Conservation (phyloP, 352 stramenopile species). For the Globisporangium barbulae region DNA sequence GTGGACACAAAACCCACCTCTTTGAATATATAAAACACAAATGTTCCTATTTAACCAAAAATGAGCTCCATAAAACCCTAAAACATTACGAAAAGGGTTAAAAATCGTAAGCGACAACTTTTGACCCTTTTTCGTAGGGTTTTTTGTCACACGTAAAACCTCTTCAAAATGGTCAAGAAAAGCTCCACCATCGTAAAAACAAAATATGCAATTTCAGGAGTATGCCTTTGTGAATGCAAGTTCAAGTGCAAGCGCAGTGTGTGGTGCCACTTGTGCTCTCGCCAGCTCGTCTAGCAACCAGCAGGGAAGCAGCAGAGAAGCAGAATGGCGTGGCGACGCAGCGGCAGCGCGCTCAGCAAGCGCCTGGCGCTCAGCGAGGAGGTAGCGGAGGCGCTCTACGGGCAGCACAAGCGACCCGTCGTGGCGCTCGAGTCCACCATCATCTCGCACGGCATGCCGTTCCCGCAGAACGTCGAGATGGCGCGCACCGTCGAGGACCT, state of each 20-base stretch:
- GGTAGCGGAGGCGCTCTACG: conserved; percentile 49
- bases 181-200: too few species aligned
- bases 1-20: too few species aligned
- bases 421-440: conserved; percentile 99
- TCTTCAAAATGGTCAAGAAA: too few species aligned
- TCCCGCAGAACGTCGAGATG: conserved; percentile 95
- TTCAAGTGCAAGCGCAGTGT: background rate
- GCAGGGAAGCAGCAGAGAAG: background rate
- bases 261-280: background rate
- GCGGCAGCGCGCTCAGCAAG: conserved; percentile 32
- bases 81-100: too few species aligned
- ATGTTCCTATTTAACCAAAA: too few species aligned
- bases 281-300: background rate
- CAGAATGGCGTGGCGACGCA: conserved; percentile 39
- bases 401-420: conserved; percentile 44
- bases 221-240: background rate
- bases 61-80: too few species aligned
- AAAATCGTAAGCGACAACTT: too few species aligned
- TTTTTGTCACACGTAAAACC: too few species aligned
- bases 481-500: conserved; percentile 90
- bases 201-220: background rate
- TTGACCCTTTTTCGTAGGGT: too few species aligned
- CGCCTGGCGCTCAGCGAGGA: conserved; percentile 49
- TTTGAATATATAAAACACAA: too few species aligned
- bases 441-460: conserved; percentile 98